These are phyloP conservation scores for Paraconiothyrium sp. DNA, from an alignment of 2,329 filamentous ascomycete genomes.

Conservation along the genomic window DNA sequence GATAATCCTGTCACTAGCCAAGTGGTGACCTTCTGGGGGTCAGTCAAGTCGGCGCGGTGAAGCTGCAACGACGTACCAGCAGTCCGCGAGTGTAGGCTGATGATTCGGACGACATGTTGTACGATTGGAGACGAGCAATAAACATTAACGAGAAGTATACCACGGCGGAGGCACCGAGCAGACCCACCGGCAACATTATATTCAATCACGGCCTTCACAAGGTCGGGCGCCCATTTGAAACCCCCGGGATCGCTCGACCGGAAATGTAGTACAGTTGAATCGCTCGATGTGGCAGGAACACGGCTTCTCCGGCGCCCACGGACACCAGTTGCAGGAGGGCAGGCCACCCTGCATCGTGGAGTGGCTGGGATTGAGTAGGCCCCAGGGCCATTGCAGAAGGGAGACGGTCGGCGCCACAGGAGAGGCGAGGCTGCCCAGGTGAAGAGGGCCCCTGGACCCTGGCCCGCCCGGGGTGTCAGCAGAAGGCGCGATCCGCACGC, in stretches of 20 bases:
- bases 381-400: neutral
- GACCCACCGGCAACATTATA: neutral
- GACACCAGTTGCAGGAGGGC: neutral
- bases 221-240: conserved; percentile 7
- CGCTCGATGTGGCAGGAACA: conserved; percentile 9
- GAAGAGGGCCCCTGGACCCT: neutral
- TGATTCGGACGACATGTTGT: conserved; percentile 5
- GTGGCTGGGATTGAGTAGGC: neutral
- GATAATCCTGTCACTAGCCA: conserved; percentile 14
- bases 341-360: neutral
- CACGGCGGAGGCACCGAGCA: neutral
- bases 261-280: conserved; percentile 2
- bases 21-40: conserved; percentile 1
- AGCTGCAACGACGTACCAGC: neutral
- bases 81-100: neutral
- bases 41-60: neutral
- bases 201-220: conserved; percentile 7
- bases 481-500: conserved; percentile 1
- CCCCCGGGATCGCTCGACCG: conserved; percentile 5
- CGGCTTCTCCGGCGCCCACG: conserved; percentile 11
- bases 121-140: neutral
- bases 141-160: neutral
- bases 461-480: neutral
- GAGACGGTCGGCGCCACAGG: neutral
- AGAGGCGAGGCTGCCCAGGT: neutral